Percentiles rank a stretch among this genome's conserved stretches.
Evolutionary conservation across 2,329 filamentous ascomycete species (phyloP).

Genomic region (Exutisphaerella laricina): DNA sequence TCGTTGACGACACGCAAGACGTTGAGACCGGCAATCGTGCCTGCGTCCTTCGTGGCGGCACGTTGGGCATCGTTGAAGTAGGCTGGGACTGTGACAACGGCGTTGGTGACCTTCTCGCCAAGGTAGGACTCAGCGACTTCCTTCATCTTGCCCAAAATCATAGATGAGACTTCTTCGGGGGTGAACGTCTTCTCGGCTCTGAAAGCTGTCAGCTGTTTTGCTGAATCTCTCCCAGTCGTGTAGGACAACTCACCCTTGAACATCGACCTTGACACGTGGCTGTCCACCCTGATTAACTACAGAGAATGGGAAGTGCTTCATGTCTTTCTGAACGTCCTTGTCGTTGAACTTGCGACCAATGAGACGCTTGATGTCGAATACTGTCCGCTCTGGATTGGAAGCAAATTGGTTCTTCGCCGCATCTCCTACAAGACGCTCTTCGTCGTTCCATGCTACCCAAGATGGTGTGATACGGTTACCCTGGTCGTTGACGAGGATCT

Average conservation of each 20-base stretch:
- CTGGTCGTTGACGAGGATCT: conserved; percentile 94
- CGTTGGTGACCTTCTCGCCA: conserved; percentile 86
- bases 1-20: conserved; percentile 98
- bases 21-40: conserved; percentile 92
- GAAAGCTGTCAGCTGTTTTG: conserved; percentile 11
- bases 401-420: conserved; percentile 88
- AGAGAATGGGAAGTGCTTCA: conserved; percentile 99
- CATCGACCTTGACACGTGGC: conserved; percentile 73
- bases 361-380: conserved; percentile 48
- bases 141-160: conserved; percentile 86
- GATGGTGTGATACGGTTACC: conserved; percentile 87
- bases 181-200: conserved; percentile 64
- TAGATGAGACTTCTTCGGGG: conserved; percentile 73
- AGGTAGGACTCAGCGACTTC: conserved; percentile 94
- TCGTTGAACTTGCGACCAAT: conserved; percentile 49
- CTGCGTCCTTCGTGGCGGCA: conserved; percentile 96
- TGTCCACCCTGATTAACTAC: conserved; percentile 85
- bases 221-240: neutral
- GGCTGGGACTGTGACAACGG: conserved; percentile 92
- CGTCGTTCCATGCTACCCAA: conserved; percentile 67
- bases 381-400: conserved; percentile 45
- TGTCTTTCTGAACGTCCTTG: conserved; percentile 82
- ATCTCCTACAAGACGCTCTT: conserved; percentile 94
- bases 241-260: conserved; percentile 45
- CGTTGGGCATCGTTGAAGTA: conserved; percentile 99